These are phyloP conservation scores for Cornus controversa DNA, from an alignment of 148 eudicot species.

Conservation along the genomic window DNA sequence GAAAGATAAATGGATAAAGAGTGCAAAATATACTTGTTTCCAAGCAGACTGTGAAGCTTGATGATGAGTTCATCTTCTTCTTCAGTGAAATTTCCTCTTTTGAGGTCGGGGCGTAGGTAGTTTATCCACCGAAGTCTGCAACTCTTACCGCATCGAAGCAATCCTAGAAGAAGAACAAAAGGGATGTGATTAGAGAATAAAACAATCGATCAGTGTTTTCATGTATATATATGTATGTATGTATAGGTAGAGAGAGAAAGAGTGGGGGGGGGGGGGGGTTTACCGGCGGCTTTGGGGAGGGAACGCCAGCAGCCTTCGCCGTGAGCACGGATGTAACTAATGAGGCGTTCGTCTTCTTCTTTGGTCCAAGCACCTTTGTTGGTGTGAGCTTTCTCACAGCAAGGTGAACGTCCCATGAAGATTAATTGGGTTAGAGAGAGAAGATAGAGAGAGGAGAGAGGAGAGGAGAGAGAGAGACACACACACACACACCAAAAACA, in stretches of 20 bases:
- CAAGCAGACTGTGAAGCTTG: conserved; percentile 71
- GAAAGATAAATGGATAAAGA: too few relatives aligned
- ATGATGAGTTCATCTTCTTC: conserved; percentile 83
- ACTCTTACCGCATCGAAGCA: conserved; percentile 79
- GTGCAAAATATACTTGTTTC: conserved; percentile 94
- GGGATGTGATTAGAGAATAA: too few relatives aligned
- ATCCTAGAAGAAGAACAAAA: conserved; percentile 16
- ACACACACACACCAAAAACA: too few relatives aligned
- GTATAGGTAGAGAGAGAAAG: not conserved
- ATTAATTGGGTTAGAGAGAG: not conserved
- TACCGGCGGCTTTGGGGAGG: conserved; percentile 85
- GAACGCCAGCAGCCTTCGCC: conserved; percentile 97
- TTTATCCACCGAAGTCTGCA: conserved; percentile 84
- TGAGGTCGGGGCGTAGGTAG: conserved; percentile 74
- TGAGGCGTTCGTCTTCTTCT: conserved; percentile 78
- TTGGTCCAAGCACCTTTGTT: conserved; percentile 95
- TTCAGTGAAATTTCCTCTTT: conserved; percentile 75
- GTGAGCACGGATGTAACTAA: conserved; percentile 60
- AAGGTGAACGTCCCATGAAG: conserved; percentile 73
- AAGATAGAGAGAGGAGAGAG: too few relatives aligned
- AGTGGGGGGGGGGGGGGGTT: not conserved
- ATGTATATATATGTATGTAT: not conserved
- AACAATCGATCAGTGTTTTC: too few relatives aligned
- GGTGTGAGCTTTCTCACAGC: conserved; percentile 90
- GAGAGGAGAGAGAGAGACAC: too few relatives aligned